phyloP scores from a whole-genome alignment of 2,329 filamentous ascomycete genomes.

The Clonostachys sp. region DNA sequence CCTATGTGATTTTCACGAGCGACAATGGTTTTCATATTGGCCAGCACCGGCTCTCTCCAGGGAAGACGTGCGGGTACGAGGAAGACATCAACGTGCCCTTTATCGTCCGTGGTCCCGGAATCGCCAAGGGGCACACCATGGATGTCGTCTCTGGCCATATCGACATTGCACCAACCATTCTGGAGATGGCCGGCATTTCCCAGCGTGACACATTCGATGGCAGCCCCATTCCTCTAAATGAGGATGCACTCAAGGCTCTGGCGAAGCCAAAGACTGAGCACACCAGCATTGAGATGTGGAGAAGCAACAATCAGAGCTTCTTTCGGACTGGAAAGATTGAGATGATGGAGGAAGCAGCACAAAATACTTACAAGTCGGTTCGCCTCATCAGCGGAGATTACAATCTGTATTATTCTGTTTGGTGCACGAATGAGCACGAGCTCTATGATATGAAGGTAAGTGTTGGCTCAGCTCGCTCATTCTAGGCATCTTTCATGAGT shows the following conservation, averaged over 20 bases:
- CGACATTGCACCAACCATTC: slow-evolving; percentile 50
- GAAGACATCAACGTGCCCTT: slow-evolving; percentile 47
- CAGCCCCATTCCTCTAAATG: slow-evolving; percentile 31
- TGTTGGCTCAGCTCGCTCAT: not conserved
- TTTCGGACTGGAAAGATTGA: slow-evolving; percentile 9
- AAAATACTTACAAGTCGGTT: slow-evolving; percentile 34
- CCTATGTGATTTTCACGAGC: slow-evolving; percentile 46
- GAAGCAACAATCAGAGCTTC: slow-evolving; percentile 17
- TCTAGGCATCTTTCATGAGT: not conserved
- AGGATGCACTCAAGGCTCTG: not conserved
- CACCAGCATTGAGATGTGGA: slow-evolving; percentile 47
- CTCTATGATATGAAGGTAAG: slow-evolving; percentile 50
- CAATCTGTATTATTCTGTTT: slow-evolving; percentile 58
- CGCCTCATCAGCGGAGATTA: slow-evolving; percentile 44
- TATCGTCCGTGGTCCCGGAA: slow-evolving; percentile 42
- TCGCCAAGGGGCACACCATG: slow-evolving; percentile 27
- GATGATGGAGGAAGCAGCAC: slow-evolving; percentile 7
- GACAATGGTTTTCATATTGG: slow-evolving; percentile 51
- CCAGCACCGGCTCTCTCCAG: slow-evolving; percentile 45
- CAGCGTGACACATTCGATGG: slow-evolving; percentile 9
- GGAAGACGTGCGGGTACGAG: slow-evolving; percentile 46
- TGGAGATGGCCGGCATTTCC: slow-evolving; percentile 19
- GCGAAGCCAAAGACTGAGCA: slow-evolving; percentile 31
- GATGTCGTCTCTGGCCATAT: slow-evolving; percentile 43
- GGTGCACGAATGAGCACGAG: slow-evolving; percentile 61